Conservation (phyloP, 352 stramenopile genomes). For the Albugo laibachii region DNA sequence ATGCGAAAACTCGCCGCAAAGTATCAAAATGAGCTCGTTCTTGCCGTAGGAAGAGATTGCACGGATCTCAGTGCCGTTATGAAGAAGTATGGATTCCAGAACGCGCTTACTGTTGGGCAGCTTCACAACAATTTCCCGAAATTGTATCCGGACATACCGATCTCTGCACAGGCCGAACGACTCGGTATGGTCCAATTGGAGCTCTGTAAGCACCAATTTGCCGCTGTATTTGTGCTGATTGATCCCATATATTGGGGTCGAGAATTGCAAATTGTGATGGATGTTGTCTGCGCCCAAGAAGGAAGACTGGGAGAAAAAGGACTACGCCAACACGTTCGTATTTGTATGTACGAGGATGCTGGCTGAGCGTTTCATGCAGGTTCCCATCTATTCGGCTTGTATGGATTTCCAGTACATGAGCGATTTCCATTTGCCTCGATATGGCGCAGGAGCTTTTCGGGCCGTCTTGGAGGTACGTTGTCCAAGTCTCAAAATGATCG, state of each 20-base stretch:
- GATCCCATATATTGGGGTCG: constrained; percentile 61
- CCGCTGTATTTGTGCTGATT: constrained; percentile 54
- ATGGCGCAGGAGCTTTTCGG: constrained; percentile 61
- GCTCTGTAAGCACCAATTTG: constrained; percentile 16
- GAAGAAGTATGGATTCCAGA: constrained; percentile 63
- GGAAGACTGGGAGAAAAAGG: constrained; percentile 24
- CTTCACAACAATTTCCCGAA: constrained; percentile 54
- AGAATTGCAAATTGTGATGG: constrained; percentile 57
- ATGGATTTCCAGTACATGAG: constrained; percentile 79
- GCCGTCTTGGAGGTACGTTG: constrained; percentile 29
- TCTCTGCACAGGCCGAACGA: constrained; percentile 3
- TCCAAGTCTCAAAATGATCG: background rate
- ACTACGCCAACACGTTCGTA: constrained; percentile 19
- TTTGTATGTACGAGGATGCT: background rate
- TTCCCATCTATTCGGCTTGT: constrained; percentile 70
- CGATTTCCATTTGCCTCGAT: constrained; percentile 65
- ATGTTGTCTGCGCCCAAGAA: constrained; percentile 37
- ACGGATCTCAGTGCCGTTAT: constrained; percentile 36
- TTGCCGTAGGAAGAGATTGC: constrained; percentile 65
- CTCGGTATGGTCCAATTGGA: too few relatives aligned
- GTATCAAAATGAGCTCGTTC: constrained; percentile 48
- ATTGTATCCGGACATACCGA: constrained; percentile 68
- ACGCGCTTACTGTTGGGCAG: constrained; percentile 58
- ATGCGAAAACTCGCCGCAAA: constrained; percentile 47
- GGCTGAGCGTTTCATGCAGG: constrained; percentile 7